These are phyloP conservation scores for Flagelloscypha sp. DNA, from an alignment of 768 basidiomycete species.

Conservation along the genomic window DNA sequence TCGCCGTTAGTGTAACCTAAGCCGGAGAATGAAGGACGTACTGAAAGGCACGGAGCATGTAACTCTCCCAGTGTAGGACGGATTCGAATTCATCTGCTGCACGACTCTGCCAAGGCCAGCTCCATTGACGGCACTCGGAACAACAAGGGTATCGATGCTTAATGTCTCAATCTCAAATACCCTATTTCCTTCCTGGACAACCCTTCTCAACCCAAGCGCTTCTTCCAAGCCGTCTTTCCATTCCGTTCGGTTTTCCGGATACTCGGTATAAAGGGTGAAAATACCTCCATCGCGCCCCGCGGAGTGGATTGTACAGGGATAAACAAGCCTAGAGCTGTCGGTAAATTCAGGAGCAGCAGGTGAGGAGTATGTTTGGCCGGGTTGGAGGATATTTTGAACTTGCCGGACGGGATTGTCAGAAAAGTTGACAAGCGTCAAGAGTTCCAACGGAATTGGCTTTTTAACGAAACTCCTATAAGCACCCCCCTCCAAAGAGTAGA, in stretches of 20 bases:
- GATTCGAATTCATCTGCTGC: conserved; percentile 45
- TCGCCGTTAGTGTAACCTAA: no score
- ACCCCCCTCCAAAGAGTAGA: conserved; percentile 2
- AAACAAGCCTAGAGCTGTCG: conserved; percentile 48
- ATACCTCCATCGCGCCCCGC: conserved; percentile 58
- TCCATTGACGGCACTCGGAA: conserved; percentile 37
- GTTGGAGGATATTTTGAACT: conserved; percentile 36
- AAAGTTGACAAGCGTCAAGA: conserved; percentile 54
- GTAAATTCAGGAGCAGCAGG: conserved; percentile 30
- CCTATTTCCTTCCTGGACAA: conserved; percentile 59
- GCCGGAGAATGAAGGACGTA: conserved; percentile 26
- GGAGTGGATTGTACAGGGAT: conserved; percentile 61
- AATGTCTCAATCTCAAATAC: conserved; percentile 62
- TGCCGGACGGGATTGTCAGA: conserved; percentile 46
- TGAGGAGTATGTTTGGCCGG: conserved; percentile 26
- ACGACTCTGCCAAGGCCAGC: conserved; percentile 11
- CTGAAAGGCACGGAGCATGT: conserved; percentile 69
- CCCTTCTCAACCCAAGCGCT: conserved; percentile 52
- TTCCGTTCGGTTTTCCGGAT: conserved; percentile 43
- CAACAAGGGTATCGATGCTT: conserved; percentile 57
- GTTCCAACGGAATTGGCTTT: conserved; percentile 67
- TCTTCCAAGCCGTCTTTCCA: conserved; percentile 65
- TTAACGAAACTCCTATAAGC: no score
- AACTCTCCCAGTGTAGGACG: conserved; percentile 51
- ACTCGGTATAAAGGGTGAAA: conserved; percentile 59